Evolutionary conservation across 495 filamentous ascomycete genomes (phyloP), one percentile per base, ranked within the genome.

Genomic region (Lepidopterella palustris): DNA sequence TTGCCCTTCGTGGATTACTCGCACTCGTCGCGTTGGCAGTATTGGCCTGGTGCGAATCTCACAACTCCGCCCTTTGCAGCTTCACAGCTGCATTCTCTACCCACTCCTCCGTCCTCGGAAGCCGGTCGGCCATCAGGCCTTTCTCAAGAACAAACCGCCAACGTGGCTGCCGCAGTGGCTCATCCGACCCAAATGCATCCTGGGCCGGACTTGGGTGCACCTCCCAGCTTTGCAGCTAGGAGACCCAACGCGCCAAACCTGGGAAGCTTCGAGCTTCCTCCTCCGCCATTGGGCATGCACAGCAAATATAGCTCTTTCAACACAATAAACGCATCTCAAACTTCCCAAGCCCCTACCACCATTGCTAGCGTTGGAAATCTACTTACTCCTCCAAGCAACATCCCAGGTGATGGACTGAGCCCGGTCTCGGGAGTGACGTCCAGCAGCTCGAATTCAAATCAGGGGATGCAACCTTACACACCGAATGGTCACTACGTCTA

Each of bases 361-460:
- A 64, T 73, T 55, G 78, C 82, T 57, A 82, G 79, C 62, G 80
- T 81, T 57, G 81, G 79, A 62, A 87, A 80, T 59, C 76, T 87
- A 26, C 72, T 85, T 56, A 88, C 83, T 5, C 81, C 83, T 27
- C 84, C 83, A 58, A 79, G 80, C 48, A 82, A 78, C 70, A 76
- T 84, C 32, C 75, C 81, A n/a, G 78, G 78, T 53, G 87, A 91
- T 59, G 77, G 79, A 35, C 70, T 86, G 52, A 84, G 79, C 66
- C 82, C 85, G 24, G 69, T 79, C n/a, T 79, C 86, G 11, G 79
- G 80, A 58, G 65, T 84, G 3, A 79, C 80, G 68, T 81, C 73
- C 59, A 75, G 73, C 62, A 79, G 74, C 64, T 77, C 82, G n/a
- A 72, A 75, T 60, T 79, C 81, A 18, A 77, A 76, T 24, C 73